Base-by-base conservation (phyloP, 495 filamentous ascomycete species). In the Zalerion maritima region DNA sequence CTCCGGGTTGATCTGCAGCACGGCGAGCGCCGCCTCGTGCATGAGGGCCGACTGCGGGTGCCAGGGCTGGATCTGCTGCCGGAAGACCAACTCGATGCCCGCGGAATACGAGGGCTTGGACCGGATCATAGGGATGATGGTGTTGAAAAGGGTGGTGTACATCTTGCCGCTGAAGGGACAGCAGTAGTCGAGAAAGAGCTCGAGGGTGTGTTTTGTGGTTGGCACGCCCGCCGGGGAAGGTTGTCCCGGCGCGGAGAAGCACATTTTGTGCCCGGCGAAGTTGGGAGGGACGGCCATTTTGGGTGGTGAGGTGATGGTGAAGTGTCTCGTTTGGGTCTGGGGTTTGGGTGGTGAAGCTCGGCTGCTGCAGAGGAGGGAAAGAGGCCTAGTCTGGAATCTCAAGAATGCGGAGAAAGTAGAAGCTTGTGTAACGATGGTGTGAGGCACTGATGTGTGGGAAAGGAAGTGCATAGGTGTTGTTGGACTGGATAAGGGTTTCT, bases 41-140 rank as follows among this genome's bases (percentile, higher is more conserved):
- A 67, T 64, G 10, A 93, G 71, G 0, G 84, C 93, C 13, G 76
- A 83, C 25, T 78, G 81, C 8, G 87, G 87, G 51, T 96, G 85
- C 86, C 87, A 96, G 9, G 87, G 87, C 50, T 96, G 86, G 40
- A 94, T 72, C 45, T 94, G 86, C 41, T 86, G 83, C 14, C 84
- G 78, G 59, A 94, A 76, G 30, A 94, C 68, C 30, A 87, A 58
- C 35, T 75, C 70, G 2, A 87, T 54, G 32, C 59, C 65, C 14
- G 41, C 26, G n/a, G 64, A 45, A 42, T 76, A 76, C 11, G 34
- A 34, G 14, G 51, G 43, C 38, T 73, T 74, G 22, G 57, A 18
- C 12, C 56, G 47, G 44, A 79, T 54, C 17, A 63, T 40, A 0
- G 73, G 68, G 38, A 71, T 54, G 29, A 80, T 60, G 18, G 57